These are phyloP conservation scores for Alectoria sarmentosa DNA, from an alignment of 495 filamentous ascomycete genomes.

Conservation along the genomic window DNA sequence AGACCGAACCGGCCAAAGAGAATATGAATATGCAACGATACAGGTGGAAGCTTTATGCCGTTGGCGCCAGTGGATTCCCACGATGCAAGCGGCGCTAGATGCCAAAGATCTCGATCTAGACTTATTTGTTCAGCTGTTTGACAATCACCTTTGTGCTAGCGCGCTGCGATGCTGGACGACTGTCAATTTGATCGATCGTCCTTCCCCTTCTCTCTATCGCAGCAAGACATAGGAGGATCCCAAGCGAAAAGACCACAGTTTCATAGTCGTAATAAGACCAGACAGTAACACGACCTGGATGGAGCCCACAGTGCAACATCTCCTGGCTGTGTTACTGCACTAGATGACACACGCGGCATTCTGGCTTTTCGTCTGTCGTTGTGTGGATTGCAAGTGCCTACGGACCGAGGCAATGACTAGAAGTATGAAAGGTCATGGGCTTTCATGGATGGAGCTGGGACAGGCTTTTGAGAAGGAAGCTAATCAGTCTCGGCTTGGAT, in stretches of 20 bases:
- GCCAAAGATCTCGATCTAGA: not conserved
- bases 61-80: not conserved
- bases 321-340: not conserved
- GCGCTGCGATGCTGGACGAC: not conserved
- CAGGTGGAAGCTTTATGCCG: too few relatives aligned
- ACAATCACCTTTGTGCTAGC: not conserved
- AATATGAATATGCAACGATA: too few relatives aligned
- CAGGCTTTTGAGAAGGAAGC: not conserved
- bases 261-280: not conserved
- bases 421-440: not conserved
- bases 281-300: not conserved
- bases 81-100: not conserved
- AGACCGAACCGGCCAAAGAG: too few relatives aligned
- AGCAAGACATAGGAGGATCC: not conserved
- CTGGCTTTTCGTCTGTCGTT: not conserved
- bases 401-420: not conserved
- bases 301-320: not conserved
- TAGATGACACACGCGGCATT: not conserved
- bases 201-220: not conserved
- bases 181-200: not conserved
- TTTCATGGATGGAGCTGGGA: not conserved
- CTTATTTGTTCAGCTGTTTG: not conserved
- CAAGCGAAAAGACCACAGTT: not conserved
- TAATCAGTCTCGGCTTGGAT: not conserved
- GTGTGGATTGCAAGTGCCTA: not conserved